A percentile compares a stretch with the other conserved stretches of the same genome.
Evolutionary conservation across 1,139 yeast genomes (phyloP).

Genomic region (Taiozyma sp.): DNA sequence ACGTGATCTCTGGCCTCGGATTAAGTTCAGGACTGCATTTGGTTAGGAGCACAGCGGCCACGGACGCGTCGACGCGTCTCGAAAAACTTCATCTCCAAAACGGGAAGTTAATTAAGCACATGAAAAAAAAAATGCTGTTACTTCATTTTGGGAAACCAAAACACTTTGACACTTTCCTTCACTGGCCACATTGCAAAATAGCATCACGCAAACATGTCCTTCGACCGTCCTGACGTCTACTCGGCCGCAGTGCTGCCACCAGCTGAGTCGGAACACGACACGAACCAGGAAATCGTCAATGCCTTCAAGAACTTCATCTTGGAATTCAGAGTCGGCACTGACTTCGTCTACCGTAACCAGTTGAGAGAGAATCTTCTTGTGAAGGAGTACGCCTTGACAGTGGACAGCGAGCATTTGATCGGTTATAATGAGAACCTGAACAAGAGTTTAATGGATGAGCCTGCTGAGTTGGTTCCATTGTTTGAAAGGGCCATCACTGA

Average conservation of each 20-base stretch:
- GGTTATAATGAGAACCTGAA: constrained; percentile 87
- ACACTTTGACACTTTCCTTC: background rate
- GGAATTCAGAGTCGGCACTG: constrained; percentile 80
- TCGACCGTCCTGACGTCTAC: constrained; percentile 55
- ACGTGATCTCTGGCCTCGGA: background rate
- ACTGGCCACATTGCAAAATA: background rate
- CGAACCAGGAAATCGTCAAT: constrained; percentile 71
- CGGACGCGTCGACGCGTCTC: background rate
- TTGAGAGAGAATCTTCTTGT: constrained; percentile 82
- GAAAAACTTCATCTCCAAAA: background rate
- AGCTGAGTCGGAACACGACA: constrained; percentile 58
- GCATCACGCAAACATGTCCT: constrained; percentile 14
- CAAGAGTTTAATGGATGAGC: constrained; percentile 80
- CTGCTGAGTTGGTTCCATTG: constrained; percentile 82
- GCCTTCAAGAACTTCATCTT: constrained; percentile 80
- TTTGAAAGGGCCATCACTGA: constrained; percentile 90
- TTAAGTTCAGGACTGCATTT: no score
- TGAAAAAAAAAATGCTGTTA: background rate
- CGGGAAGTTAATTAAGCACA: constrained; percentile 1
- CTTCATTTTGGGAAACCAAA: background rate
- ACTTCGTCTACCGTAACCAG: constrained; percentile 88
- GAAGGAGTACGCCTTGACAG: constrained; percentile 67
- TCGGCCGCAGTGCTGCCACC: constrained; percentile 88
- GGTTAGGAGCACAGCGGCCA: no score
- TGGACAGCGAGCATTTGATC: constrained; percentile 81